A percentile compares a stretch with the other conserved stretches of the same genome.
These are phyloP conservation scores for Starmerella asiatica DNA, from an alignment of 805 yeast species.

Conservation along the genomic window DNA sequence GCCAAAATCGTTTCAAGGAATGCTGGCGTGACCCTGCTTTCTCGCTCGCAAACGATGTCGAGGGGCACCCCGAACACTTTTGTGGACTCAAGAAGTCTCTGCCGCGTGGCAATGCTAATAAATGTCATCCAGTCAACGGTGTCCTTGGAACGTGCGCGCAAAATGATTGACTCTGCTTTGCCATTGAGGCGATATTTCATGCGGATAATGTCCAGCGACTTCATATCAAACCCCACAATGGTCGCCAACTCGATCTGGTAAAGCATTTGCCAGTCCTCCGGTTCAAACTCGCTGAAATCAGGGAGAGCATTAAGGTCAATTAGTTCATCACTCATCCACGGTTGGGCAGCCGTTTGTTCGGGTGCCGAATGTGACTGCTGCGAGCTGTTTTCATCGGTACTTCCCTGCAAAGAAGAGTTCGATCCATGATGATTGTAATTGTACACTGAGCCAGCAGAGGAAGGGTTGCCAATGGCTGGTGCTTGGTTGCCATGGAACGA, in stretches of 20 bases:
- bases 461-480: too few relatives aligned
- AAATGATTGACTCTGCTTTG: conserved; percentile 24
- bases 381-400: too few relatives aligned
- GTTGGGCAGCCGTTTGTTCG: too few relatives aligned
- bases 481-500: conserved; percentile 1
- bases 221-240: conserved; percentile 1
- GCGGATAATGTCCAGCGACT: not conserved
- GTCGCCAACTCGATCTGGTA: not conserved
- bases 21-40: conserved; percentile 45
- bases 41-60: conserved; percentile 59
- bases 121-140: conserved; percentile 59
- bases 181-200: conserved; percentile 1
- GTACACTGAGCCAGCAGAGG: too few relatives aligned
- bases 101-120: conserved; percentile 10
- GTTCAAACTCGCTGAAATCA: not conserved
- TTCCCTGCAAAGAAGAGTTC: not conserved
- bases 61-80: conserved; percentile 81
- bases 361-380: too few relatives aligned
- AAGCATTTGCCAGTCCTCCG: conserved; percentile 5
- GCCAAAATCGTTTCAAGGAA: conserved; percentile 52
- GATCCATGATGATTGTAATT: conserved; percentile 4
- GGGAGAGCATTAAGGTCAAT: conserved; percentile 3
- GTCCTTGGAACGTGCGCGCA: conserved; percentile 58
- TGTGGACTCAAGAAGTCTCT: conserved; percentile 23
- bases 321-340: conserved; percentile 8